These are phyloP conservation scores for Seminavis robusta DNA, from an alignment of 108 stramenopile genomes.

Conservation along the genomic window DNA sequence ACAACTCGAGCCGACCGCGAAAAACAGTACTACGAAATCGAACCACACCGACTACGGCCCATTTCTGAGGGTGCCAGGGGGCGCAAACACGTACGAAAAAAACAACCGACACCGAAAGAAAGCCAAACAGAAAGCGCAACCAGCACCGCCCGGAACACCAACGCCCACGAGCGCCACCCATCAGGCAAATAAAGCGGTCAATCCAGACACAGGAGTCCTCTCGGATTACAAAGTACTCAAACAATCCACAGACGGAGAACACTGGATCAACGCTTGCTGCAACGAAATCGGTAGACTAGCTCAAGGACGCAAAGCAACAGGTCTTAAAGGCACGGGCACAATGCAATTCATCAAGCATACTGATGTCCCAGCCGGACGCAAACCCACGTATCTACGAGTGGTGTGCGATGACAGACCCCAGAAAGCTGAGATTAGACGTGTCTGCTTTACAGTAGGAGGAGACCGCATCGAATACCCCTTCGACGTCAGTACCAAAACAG, in stretches of 20 bases:
- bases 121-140: not conserved
- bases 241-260: not conserved
- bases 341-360: slow-evolving; percentile 7
- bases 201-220: slow-evolving; percentile 17
- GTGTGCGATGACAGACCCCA: slow-evolving; percentile 21
- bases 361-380: slow-evolving; percentile 1
- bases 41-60: too few relatives aligned
- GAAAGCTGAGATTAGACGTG: slow-evolving; percentile 20
- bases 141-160: not conserved
- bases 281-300: slow-evolving; percentile 22
- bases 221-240: slow-evolving; percentile 23
- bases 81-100: too few relatives aligned
- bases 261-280: slow-evolving; percentile 11
- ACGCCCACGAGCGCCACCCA: too few relatives aligned
- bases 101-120: too few relatives aligned
- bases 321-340: slow-evolving; percentile 15
- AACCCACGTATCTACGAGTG: slow-evolving; percentile 16
- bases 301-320: slow-evolving; percentile 13
- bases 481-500: slow-evolving; percentile 20
- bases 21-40: too few relatives aligned
- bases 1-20: too few relatives aligned
- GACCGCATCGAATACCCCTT: slow-evolving; percentile 27
- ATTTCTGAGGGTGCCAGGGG: too few relatives aligned
- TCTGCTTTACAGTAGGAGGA: slow-evolving; percentile 27
- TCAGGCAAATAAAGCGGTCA: slow-evolving; percentile 16